Conservation (phyloP, 208 protist genomes). For the Wallacemonas sp. region DNA sequence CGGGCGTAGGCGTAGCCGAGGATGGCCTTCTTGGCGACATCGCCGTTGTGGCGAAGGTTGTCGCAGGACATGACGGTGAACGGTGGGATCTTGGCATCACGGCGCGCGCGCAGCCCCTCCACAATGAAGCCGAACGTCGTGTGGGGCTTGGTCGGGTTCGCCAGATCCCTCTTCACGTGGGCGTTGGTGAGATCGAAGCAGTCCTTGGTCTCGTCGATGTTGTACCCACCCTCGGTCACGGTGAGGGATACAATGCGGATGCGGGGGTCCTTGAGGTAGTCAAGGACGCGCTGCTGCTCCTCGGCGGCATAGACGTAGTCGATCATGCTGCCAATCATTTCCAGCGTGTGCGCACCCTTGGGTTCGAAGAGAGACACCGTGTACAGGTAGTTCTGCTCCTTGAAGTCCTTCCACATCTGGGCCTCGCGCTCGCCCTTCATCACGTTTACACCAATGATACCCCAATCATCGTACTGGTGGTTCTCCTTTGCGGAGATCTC, state of each 20-base stretch:
- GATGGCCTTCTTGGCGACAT: slow-evolving; percentile 37
- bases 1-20: slow-evolving; percentile 26
- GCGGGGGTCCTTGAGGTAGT: slow-evolving; percentile 27
- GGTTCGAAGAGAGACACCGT: slow-evolving; percentile 33
- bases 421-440: slow-evolving; percentile 22
- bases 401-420: slow-evolving; percentile 38
- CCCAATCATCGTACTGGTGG: slow-evolving; percentile 29
- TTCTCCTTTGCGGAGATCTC: slow-evolving; percentile 29
- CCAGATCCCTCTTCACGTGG: slow-evolving; percentile 26
- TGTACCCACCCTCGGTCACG: slow-evolving; percentile 52
- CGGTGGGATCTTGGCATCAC: slow-evolving; percentile 15
- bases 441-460: slow-evolving; percentile 39
- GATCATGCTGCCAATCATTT: slow-evolving; percentile 32
- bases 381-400: slow-evolving; percentile 45
- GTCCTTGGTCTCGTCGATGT: slow-evolving; percentile 40
- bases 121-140: slow-evolving; percentile 48
- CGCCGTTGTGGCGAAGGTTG: slow-evolving; percentile 48
- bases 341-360: slow-evolving; percentile 18
- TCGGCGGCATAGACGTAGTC: slow-evolving; percentile 36
- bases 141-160: slow-evolving; percentile 21
- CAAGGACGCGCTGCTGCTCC: slow-evolving; percentile 27
- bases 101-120: slow-evolving; percentile 33
- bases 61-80: slow-evolving; percentile 55
- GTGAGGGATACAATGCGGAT: slow-evolving; percentile 46
- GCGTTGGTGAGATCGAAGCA: slow-evolving; percentile 31